These are phyloP conservation scores for Senecio squalidus DNA, from an alignment of 140 eudicot genomes.

Conservation along the genomic window DNA sequence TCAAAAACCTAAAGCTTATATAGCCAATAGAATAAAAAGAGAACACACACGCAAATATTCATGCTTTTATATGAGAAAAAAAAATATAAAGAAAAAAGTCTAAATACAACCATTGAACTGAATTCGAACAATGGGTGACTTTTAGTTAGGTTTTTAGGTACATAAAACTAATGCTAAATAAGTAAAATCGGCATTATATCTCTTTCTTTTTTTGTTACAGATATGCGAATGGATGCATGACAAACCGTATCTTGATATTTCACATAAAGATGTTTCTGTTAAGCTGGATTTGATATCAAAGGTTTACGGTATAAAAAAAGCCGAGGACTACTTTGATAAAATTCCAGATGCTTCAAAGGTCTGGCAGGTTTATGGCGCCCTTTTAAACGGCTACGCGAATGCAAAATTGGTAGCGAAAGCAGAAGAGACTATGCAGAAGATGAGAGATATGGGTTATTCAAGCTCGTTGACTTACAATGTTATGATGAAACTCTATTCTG, in stretches of 20 bases:
- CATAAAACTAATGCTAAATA: too few relatives aligned
- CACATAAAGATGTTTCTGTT: slow-evolving; percentile 31
- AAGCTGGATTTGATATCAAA: slow-evolving; percentile 50
- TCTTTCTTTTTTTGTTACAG: slow-evolving; percentile 23
- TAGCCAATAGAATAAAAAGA: too few relatives aligned
- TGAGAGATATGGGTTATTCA: slow-evolving; percentile 35
- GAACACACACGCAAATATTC: too few relatives aligned
- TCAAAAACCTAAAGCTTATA: too few relatives aligned
- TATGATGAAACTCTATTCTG: slow-evolving; percentile 51
- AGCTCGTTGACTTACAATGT: slow-evolving; percentile 38
- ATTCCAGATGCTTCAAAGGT: slow-evolving; percentile 33
- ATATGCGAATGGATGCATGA: slow-evolving; percentile 56
- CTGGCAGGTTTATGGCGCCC: slow-evolving; percentile 48
- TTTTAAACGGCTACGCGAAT: slow-evolving; percentile 46
- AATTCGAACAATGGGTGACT: neutral
- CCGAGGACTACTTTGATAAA: slow-evolving; percentile 49
- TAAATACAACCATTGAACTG: too few relatives aligned
- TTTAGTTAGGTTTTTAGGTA: neutral
- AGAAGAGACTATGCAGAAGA: slow-evolving; percentile 46
- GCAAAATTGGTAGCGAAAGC: slow-evolving; percentile 49
- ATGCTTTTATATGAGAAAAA: too few relatives aligned
- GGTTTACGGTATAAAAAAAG: slow-evolving; percentile 47
- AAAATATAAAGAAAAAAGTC: too few relatives aligned
- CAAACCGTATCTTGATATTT: slow-evolving; percentile 24
- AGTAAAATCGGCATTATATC: too few relatives aligned